Evolutionary conservation across 768 basidiomycete genomes (phyloP), one percentile per base, ranked within the genome.

Genomic region (Mycena latifolia): DNA sequence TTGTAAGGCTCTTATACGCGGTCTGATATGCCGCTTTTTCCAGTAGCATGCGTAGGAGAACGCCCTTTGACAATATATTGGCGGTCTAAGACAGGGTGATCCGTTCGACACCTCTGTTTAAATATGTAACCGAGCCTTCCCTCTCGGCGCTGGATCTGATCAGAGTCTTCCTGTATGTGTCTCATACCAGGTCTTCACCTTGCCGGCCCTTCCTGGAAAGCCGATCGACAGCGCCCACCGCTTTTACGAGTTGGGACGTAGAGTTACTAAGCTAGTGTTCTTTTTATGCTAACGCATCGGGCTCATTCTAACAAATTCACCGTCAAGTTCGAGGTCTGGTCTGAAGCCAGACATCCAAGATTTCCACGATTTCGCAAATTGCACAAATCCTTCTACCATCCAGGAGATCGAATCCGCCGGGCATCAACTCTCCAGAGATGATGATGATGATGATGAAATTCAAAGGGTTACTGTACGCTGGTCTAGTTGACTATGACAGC

Each of bases 251-350:
- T 59, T 84, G 84, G 57, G 88, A 90, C 60, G 85, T 89, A 41
- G 87, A 88, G 58, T 65, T n/a, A n/a, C n/a, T n/a, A 58, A 15
- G 31, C 22, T n/a, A 10, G 0, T 2, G 46, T 11, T 24, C n/a
- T n/a, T 41, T 6, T 43, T n/a, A 22, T 14, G 25, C 43, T 3
- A 18, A n/a, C 5, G 2, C 11, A 46, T 1, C 4, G 14, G 6
- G 18, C 55, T 51, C 3, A 52, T 27, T 25, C 18, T 45, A 14
- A 5, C 31, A 65, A 56, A 70, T 88, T 81, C 73, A 88, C 88
- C 0, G 80, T 87, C 67, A 89, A 89, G 73, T 84, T 89, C 20
- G 88, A 89, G 67, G 86, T 87, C 2, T 81, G 79, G 79, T 5
- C 73, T 89, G 54, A 69, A 78, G 43, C 79, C 88, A 0, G 87